Evolutionary conservation across 768 basidiomycete genomes (phyloP), one percentile per base, ranked within the genome.

Genomic region (Naganishia kalamii): DNA sequence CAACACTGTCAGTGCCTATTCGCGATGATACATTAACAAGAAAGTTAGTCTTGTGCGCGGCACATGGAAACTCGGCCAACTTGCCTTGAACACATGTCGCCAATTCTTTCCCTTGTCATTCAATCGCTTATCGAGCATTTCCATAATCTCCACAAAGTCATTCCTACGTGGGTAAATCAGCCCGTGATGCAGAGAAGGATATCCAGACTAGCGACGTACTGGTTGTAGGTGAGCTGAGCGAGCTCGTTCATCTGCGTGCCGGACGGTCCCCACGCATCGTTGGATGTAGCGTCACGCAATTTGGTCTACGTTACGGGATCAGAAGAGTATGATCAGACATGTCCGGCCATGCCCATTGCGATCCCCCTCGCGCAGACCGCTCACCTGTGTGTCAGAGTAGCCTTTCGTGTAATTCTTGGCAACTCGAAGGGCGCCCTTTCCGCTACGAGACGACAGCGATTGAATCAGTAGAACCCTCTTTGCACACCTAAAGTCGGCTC

Each of bases 191-290:
- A 47, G 11, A 19, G 5, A 33, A 6, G 35, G 54, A 25, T 43
- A 19, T 37, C 13, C 27, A 15, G 33, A 23, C 19, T 11, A 10
- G 13, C 13, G 35, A 52, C 54, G 23, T 71, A 92, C 93, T 96
- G 94, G 80, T 96, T 96, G 79, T 90, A 97, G 17, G 91, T 93
- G 80, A 98, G 77, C 77, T 96, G 92, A 0, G 94, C 94, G 70
- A 99, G 85, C 81, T 97, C 94, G 81, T 96, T 96, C 96, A 99
- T 98, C 82, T 94, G 93, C 0, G 91, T 90, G 5, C 94, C 93
- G 8, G 89, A 89, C 4, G 94, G 94, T 0, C 94, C 94, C 92
- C 92, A 96, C 11, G 94, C 90, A 77, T 98, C 94, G 80, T 97
- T 97, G 25, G 90, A 92, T 19, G 92, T 97, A 41, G 92, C 90